A percentile compares a stretch with the other conserved stretches of the same genome.
Conservation (phyloP, 129 eudicot species). For the Logfia minima region DNA sequence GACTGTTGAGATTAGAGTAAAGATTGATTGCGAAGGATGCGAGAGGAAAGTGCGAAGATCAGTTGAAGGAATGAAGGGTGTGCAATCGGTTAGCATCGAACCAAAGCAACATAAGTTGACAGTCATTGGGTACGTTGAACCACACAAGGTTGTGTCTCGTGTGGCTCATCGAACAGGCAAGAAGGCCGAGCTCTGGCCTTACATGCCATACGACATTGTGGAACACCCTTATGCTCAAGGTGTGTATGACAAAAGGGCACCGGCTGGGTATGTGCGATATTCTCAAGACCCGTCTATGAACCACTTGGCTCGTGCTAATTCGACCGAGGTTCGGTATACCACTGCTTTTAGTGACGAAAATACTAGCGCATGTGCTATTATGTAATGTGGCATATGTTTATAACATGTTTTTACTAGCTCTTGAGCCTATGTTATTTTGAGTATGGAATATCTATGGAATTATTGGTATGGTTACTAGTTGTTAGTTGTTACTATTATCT, state of each 20-base stretch:
- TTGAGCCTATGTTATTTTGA: not conserved
- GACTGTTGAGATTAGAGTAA: conserved; percentile 87
- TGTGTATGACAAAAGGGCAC: conserved; percentile 82
- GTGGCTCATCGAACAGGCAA: conserved; percentile 87
- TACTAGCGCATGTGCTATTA: conserved; percentile 72
- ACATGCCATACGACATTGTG: conserved; percentile 83
- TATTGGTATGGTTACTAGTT: too few relatives aligned
- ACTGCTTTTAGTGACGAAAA: conserved; percentile 96
- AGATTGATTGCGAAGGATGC: conserved; percentile 94
- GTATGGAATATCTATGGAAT: too few relatives aligned
- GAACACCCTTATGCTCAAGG: conserved; percentile 90
- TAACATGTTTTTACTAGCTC: not conserved
- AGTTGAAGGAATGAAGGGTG: conserved; percentile 95
- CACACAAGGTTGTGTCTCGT: conserved; percentile 80
- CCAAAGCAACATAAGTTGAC: conserved; percentile 81
- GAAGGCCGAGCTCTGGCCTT: conserved; percentile 93
- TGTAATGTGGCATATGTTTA: conserved; percentile 59
- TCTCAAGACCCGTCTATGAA: conserved; percentile 40
- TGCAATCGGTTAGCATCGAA: conserved; percentile 58
- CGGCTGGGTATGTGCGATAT: conserved; percentile 79
- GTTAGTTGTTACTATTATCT: too few relatives aligned
- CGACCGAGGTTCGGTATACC: conserved; percentile 90
- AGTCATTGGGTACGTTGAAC: conserved; percentile 76
- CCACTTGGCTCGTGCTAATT: conserved; percentile 74
- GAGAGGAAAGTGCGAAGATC: conserved; percentile 82